Evolutionary conservation across 345 rosid species (phyloP), one percentile per base, ranked within the genome.

Genomic region (Brassica carinata): DNA sequence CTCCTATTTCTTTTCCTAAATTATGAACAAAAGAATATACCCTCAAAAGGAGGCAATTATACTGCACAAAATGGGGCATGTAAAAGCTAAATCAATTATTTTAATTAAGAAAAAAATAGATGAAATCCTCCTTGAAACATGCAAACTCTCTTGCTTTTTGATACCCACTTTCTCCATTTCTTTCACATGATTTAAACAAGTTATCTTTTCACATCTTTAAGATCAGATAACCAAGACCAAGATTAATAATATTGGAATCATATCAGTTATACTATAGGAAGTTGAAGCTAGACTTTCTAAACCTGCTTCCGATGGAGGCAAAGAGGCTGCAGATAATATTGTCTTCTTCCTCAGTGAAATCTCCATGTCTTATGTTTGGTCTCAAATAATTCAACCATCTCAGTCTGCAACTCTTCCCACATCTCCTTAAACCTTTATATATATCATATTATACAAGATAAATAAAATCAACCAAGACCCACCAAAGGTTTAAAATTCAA

Each of bases 351-450:
- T 86, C 93, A 61, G 96, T 81, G 85, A 94, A 94, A 40, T 91
- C 94, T 76, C 98, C 98, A 84, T 92, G 98, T 77, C 90, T 92
- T 65, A 94, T 89, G 86, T 92, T 88, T 71, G 98, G 98, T 82
- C 97, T 82, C 58, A 94, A 86, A 78, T 94, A 94, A 83, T 94
- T 94, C 11, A 94, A 87, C 98, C 98, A 94, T 82, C 98, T 87
- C 76, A 94, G 77, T 72, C 98, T 84, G 87, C 98, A 94, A 73
- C 98, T 94, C 84, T 94, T 94, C 75, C 98, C 96, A 80, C 98
- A 94, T 85, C 98, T 86, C 75, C 76, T 90, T 5, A 92, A 85
- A 51, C 98, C 98, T 94, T 81, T 19, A 30, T 7, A 43, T 43
- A 53, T n/a, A 53, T 53, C 67, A 69, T 55, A 26, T 66, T 31